These are phyloP conservation scores for Colletotrichum sp. DNA, from an alignment of 2,329 filamentous ascomycete genomes.

Conservation along the genomic window DNA sequence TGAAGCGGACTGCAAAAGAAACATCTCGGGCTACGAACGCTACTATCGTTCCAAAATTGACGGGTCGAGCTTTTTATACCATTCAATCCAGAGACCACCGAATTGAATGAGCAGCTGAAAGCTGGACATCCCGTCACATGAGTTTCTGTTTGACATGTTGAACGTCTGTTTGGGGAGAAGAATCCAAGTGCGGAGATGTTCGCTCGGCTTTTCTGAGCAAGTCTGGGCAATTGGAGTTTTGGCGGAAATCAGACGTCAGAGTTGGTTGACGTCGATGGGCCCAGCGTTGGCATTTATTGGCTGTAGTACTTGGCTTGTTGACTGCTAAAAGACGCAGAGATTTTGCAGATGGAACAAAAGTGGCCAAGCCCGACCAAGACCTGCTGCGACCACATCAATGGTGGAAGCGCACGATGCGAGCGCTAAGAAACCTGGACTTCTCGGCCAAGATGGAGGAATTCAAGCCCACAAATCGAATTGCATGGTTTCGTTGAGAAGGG, in stretches of 20 bases:
- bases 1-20: not conserved
- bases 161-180: not conserved
- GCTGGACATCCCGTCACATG: not conserved
- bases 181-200: not conserved
- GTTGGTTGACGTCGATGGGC: not conserved
- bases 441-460: not conserved
- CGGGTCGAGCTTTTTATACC: not conserved
- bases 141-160: not conserved
- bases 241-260: not conserved
- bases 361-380: not conserved
- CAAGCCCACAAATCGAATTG: not conserved
- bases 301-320: constrained; percentile 4
- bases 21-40: not conserved
- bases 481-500: not conserved
- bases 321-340: not conserved
- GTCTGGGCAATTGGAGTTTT: not conserved
- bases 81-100: not conserved
- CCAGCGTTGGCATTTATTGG: constrained; percentile 19
- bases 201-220: not conserved
- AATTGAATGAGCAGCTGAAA: not conserved
- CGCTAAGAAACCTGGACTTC: not conserved
- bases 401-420: not conserved
- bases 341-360: not conserved
- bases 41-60: not conserved
- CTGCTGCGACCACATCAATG: not conserved